phyloP scores from a whole-genome alignment of 495 filamentous ascomycete species.

The Halenospora varia region DNA sequence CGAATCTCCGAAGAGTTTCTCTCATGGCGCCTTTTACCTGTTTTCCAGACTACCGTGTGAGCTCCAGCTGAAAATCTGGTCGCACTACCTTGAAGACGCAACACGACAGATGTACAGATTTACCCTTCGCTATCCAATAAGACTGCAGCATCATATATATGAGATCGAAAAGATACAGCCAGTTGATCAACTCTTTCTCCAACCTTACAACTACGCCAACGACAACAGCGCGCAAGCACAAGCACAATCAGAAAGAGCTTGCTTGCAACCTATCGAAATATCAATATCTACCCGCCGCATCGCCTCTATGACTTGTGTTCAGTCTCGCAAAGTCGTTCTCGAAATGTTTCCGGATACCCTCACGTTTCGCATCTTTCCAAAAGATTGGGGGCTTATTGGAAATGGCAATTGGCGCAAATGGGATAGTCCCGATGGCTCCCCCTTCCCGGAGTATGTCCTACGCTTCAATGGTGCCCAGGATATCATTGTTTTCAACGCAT shows the following conservation, averaged over 20 bases:
- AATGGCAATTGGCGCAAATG: neutral
- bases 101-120: constrained; percentile 3
- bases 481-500: neutral
- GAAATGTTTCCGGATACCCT: neutral
- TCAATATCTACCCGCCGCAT: neutral
- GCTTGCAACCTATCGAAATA: neutral
- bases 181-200: neutral
- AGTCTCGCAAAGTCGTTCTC: neutral
- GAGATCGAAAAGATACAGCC: neutral
- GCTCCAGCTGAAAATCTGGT: neutral
- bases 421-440: neutral
- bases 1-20: no score
- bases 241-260: no score
- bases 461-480: constrained; percentile 2
- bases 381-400: neutral
- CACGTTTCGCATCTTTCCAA: neutral
- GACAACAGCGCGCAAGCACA: neutral
- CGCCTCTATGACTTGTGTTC: neutral
- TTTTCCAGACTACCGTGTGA: neutral
- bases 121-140: neutral
- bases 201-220: neutral
- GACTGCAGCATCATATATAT: neutral
- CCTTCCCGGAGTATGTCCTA: neutral
- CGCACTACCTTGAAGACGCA: neutral
- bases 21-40: neutral